Evolutionary conservation across 805 yeast species (phyloP).

Genomic region (Starmerella etchellsii): DNA sequence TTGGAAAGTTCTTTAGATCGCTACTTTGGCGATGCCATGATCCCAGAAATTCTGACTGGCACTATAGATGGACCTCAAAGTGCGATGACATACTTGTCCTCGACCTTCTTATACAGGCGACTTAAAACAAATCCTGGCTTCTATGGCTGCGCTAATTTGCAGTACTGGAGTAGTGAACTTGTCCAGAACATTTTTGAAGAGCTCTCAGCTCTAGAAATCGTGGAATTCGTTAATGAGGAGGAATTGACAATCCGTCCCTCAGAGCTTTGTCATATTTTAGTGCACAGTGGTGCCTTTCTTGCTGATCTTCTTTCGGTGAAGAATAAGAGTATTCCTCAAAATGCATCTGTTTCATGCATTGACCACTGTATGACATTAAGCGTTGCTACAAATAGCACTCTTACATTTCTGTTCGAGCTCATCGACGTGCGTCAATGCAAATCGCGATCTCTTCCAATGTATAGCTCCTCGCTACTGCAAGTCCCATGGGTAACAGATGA

Average conservation of each 20-base stretch:
- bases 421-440: slow-evolving; percentile 86
- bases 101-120: slow-evolving; percentile 69
- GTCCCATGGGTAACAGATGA: slow-evolving; percentile 53
- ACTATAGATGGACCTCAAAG: slow-evolving; percentile 60
- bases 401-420: slow-evolving; percentile 35
- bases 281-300: slow-evolving; percentile 56
- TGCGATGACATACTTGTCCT: slow-evolving; percentile 83
- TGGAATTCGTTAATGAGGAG: slow-evolving; percentile 37
- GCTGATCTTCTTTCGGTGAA: background rate
- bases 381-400: background rate
- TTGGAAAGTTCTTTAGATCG: slow-evolving; percentile 61
- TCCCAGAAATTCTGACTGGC: slow-evolving; percentile 59
- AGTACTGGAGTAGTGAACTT: slow-evolving; percentile 71
- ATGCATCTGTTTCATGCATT: background rate
- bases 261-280: slow-evolving; percentile 61
- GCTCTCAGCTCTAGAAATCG: slow-evolving; percentile 40
- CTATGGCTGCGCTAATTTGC: slow-evolving; percentile 64
- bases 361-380: background rate
- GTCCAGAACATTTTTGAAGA: slow-evolving; percentile 62
- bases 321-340: background rate
- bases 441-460: slow-evolving; percentile 74
- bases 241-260: slow-evolving; percentile 37
- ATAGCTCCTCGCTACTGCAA: slow-evolving; percentile 66
- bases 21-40: slow-evolving; percentile 50
- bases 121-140: slow-evolving; percentile 73